Conservation (phyloP, 345 rosid genomes). For the Dipteronia dyeriana region DNA sequence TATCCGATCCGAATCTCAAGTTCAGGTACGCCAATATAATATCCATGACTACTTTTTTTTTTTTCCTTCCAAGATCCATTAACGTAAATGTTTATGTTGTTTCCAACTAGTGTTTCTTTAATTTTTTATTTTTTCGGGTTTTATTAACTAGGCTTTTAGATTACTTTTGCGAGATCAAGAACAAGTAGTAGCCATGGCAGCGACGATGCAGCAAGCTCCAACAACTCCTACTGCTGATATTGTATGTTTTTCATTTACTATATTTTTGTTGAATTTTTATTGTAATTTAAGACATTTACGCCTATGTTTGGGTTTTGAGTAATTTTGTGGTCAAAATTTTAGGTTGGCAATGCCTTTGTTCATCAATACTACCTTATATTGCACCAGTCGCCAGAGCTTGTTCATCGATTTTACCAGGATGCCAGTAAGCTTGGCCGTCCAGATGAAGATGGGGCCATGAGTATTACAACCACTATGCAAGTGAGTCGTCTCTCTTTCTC, state of each 20-base stretch:
- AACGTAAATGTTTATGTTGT: neutral
- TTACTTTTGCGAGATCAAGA: conserved; percentile 23
- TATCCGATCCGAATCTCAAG: conserved; percentile 14
- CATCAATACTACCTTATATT: conserved; percentile 89
- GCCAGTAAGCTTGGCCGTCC: conserved; percentile 91
- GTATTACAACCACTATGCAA: conserved; percentile 77
- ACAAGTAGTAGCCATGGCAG: conserved; percentile 40
- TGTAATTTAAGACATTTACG: neutral
- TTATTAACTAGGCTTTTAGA: conserved; percentile 10
- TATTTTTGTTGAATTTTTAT: conserved; percentile 4
- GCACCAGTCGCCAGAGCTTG: conserved; percentile 89
- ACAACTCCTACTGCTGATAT: conserved; percentile 46
- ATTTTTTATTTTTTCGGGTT: neutral
- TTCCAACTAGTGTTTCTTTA: neutral
- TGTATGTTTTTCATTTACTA: conserved; percentile 27
- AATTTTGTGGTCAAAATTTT: neutral
- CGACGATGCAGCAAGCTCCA: conserved; percentile 47
- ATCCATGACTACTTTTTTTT: neutral
- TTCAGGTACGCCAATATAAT: neutral
- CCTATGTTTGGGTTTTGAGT: neutral
- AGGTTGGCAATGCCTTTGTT: conserved; percentile 97
- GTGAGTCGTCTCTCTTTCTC: conserved; percentile 40
- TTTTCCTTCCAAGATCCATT: neutral
- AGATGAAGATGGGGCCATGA: conserved; percentile 67
- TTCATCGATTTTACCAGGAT: conserved; percentile 94